Conservation (phyloP, 2,329 filamentous ascomycete species). For the Aureobasidium vineae region DNA sequence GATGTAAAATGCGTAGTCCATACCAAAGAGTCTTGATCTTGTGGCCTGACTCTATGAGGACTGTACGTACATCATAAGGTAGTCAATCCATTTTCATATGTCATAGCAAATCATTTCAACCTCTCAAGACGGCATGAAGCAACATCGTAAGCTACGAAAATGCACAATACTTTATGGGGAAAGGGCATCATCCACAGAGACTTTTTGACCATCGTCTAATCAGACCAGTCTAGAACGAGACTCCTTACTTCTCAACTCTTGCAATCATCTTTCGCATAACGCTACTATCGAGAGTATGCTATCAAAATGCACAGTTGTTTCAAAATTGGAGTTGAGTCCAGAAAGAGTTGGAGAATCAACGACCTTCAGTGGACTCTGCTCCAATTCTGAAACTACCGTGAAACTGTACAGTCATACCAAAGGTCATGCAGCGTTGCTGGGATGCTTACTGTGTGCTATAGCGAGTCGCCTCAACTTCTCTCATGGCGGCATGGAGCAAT, state of each 20-base stretch:
- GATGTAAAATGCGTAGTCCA: slow-evolving; percentile 17
- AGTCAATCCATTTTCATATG: not conserved
- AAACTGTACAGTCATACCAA: not conserved
- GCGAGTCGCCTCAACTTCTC: no score
- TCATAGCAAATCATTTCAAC: not conserved
- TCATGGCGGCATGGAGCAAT: not conserved
- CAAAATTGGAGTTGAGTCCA: not conserved
- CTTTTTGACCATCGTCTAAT: no score
- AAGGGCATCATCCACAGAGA: no score
- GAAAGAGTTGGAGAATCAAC: not conserved
- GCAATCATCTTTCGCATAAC: no score
- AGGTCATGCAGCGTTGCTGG: not conserved
- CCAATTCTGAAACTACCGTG: not conserved
- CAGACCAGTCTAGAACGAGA: no score
- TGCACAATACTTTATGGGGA: not conserved
- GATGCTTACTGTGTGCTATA: not conserved
- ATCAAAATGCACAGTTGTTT: no score
- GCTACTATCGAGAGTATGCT: no score
- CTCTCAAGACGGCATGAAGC: not conserved
- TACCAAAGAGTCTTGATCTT: slow-evolving; percentile 7
- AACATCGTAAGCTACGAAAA: not conserved
- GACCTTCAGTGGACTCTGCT: not conserved
- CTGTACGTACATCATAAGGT: slow-evolving; percentile 1
- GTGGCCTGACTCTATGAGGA: slow-evolving; percentile 5
- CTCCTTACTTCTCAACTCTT: no score